Evolutionary conservation across 1,139 yeast genomes (phyloP).

Genomic region (Suhomyces coccinellae): DNA sequence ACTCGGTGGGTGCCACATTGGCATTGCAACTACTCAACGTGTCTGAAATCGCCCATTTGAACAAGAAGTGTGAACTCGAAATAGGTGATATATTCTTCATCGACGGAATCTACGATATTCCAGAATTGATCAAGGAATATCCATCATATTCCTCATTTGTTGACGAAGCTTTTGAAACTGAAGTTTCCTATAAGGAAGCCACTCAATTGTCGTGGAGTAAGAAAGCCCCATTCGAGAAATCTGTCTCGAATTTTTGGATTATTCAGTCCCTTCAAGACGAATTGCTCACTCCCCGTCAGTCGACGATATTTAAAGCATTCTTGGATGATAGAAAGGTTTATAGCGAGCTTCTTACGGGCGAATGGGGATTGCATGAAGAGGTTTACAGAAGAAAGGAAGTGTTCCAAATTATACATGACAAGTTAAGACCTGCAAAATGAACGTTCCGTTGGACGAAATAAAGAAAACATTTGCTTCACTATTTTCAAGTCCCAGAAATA

Average conservation of each 20-base stretch:
- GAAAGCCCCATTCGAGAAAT: slow-evolving; percentile 9
- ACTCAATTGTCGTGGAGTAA: slow-evolving; percentile 25
- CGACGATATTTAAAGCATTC: slow-evolving; percentile 19
- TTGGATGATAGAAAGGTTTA: slow-evolving; percentile 14
- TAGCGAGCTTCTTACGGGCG: slow-evolving; percentile 15
- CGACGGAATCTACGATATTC: slow-evolving; percentile 55
- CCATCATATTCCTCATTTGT: slow-evolving; percentile 46
- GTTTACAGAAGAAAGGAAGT: slow-evolving; percentile 29
- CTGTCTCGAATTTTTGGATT: slow-evolving; percentile 15
- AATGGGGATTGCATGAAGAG: slow-evolving; percentile 39
- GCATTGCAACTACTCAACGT: slow-evolving; percentile 54
- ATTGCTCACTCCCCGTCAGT: slow-evolving; percentile 30
- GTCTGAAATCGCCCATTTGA: background rate
- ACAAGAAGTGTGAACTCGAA: background rate
- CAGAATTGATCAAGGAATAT: slow-evolving; percentile 42
- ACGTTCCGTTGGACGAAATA: too few relatives aligned
- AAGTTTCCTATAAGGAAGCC: slow-evolving; percentile 23
- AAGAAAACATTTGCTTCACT: too few relatives aligned
- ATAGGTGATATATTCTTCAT: slow-evolving; percentile 22
- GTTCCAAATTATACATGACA: slow-evolving; percentile 11
- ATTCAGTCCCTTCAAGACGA: slow-evolving; percentile 39
- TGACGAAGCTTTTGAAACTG: slow-evolving; percentile 38
- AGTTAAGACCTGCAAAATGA: background rate
- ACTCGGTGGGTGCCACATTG: slow-evolving; percentile 81
- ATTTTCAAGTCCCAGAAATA: too few relatives aligned